phyloP scores from a whole-genome alignment of 2,329 filamentous ascomycete species.

The Polychaeton citri region DNA sequence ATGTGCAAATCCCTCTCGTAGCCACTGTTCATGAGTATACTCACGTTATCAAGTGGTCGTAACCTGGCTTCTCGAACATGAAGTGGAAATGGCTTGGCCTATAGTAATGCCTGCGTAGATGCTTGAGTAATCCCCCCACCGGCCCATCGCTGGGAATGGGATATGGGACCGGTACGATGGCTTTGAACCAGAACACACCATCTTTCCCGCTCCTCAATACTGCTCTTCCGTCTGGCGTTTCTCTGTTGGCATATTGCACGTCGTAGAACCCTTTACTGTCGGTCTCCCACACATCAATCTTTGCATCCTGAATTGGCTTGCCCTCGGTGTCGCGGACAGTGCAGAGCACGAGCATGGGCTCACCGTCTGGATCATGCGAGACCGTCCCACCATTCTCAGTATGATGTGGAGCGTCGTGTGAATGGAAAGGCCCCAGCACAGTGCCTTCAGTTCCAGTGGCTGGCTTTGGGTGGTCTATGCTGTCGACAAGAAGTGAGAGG shows the following conservation, averaged over 20 bases:
- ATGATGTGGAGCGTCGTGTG: conserved; percentile 56
- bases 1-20: too few species aligned
- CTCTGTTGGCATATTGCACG: conserved; percentile 56
- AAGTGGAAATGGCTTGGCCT: conserved; percentile 73
- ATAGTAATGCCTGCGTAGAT: conserved; percentile 61
- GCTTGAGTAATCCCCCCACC: conserved; percentile 56
- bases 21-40: too few species aligned
- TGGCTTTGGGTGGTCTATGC: conserved; percentile 73
- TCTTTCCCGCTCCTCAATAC: conserved; percentile 56
- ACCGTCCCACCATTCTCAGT: conserved; percentile 47
- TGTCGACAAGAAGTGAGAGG: conserved; percentile 66
- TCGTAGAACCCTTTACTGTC: conserved; percentile 72
- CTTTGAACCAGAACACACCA: conserved; percentile 73
- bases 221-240: conserved; percentile 57
- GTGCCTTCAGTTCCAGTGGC: conserved; percentile 58
- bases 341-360: conserved; percentile 61
- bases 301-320: conserved; percentile 49
- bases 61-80: conserved; percentile 72
- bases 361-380: conserved; percentile 54
- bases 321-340: conserved; percentile 53
- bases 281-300: conserved; percentile 76
- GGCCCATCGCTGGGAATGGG: conserved; percentile 76
- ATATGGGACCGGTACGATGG: conserved; percentile 73
- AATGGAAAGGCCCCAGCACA: conserved; percentile 73
- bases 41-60: conserved; percentile 71